Base-by-base conservation (phyloP, 1,284 basidiomycete species). In the Coniferiporia weirii region DNA sequence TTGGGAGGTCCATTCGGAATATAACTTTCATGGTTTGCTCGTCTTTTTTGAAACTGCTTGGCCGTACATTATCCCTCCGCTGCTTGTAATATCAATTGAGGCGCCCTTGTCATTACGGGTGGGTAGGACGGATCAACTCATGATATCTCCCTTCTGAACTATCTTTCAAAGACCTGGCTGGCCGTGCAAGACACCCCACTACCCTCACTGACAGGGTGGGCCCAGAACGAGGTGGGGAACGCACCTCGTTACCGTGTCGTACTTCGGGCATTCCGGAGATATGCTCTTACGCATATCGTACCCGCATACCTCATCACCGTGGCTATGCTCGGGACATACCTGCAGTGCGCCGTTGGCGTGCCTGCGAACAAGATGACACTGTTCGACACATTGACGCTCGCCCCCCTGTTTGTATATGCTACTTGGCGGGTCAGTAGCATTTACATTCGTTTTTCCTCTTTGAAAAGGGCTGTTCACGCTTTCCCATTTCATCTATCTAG, bases 21-120 rank as follows among this genome's bases (percentile, higher is more conserved):
- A 40, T 10, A 40, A 40, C 38, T 15, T 40, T 40, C 38, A 40
- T 40, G 15, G 38, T 40, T 10, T 40, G 38, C 38, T 40, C 15
- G 9, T 7, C 15, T 40, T 40, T 36, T 52, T 40, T 12, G 36
- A 36, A 12, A 49, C 27, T 5, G 47, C 51, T 3, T 56, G 54
- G 47, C 59, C 54, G 36, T 45, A 45, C 36, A 32, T 60, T 17
- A n/a, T 60, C 35, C 59, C 59, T n/a, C 54, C 59, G 13, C 47
- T 60, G 3, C 13, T 56, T 19, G 48, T 55, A 6, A 35, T 60
- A 7, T 46, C 47, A 15, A 4, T 56, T 6, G 54, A 60, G 34
- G 46, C 54, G 6, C 54, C 59, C 20, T 46, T 60, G 4, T 60
- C 59, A 32, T 40, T 56, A 17, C 27, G 59, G 54, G 59, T 60